Conservation (phyloP, 2,329 filamentous ascomycete species). For the Beauveria bassiana region DNA sequence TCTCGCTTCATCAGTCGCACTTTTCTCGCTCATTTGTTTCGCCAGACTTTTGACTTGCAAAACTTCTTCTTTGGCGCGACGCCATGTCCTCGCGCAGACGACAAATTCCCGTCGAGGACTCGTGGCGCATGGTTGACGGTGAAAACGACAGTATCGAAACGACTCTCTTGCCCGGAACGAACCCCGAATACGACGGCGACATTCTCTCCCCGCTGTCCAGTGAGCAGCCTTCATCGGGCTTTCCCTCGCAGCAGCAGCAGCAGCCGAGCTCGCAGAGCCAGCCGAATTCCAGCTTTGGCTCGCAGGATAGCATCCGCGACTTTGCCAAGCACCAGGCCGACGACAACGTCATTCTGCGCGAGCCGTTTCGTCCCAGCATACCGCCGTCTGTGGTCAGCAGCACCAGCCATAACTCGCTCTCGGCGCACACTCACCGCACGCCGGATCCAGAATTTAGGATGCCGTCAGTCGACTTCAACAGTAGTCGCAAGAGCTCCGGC, state of each 20-base stretch:
- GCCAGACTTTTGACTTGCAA: background rate
- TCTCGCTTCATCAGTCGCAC: background rate
- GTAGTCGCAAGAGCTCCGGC: conserved; percentile 27
- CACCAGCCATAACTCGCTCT: conserved; percentile 9
- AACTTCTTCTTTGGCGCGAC: background rate
- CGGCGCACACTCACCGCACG: conserved; percentile 24
- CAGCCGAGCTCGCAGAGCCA: conserved; percentile 31
- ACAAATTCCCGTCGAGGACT: conserved; percentile 38
- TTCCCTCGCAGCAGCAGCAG: conserved; percentile 35
- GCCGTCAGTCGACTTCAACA: conserved; percentile 38
- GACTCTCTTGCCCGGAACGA: conserved; percentile 39
- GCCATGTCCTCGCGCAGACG: conserved; percentile 14
- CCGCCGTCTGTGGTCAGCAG: conserved; percentile 24
- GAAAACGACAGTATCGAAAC: conserved; percentile 55
- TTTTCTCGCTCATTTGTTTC: background rate
- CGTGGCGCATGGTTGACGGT: conserved; percentile 54
- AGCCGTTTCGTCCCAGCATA: conserved; percentile 48
- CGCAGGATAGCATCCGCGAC: conserved; percentile 49
- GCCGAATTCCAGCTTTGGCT: conserved; percentile 31
- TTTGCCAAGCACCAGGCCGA: conserved; percentile 47
- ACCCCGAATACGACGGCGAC: conserved; percentile 30
- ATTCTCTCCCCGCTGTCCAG: conserved; percentile 30
- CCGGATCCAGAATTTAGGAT: conserved; percentile 47
- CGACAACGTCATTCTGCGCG: conserved; percentile 45
- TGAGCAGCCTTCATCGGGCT: conserved; percentile 25